These are phyloP conservation scores for Papiliotrema laurentii DNA, from an alignment of 1,284 basidiomycete genomes.

Conservation along the genomic window DNA sequence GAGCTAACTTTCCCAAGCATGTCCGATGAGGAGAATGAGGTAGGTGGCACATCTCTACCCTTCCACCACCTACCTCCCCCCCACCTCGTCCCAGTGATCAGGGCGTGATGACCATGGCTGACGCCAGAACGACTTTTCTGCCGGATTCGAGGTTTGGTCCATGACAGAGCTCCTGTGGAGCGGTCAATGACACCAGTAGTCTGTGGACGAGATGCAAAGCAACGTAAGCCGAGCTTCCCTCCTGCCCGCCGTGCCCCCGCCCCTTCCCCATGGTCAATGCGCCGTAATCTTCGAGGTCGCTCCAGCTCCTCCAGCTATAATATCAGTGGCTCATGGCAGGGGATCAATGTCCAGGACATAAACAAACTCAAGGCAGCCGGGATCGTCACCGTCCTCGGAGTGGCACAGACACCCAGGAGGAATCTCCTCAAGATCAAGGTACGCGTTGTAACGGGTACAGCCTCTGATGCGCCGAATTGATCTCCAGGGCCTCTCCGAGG, in stretches of 20 bases:
- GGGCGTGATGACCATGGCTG: not conserved
- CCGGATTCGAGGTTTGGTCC: slow-evolving; percentile 8
- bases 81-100: not conserved
- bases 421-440: slow-evolving; percentile 90
- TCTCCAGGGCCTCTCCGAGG: slow-evolving; percentile 40
- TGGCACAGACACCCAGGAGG: slow-evolving; percentile 67
- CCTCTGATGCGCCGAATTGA: not conserved
- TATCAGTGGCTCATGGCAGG: slow-evolving; percentile 54
- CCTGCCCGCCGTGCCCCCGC: slow-evolving; percentile 1
- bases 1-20: slow-evolving; percentile 9
- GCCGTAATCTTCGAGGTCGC: no score
- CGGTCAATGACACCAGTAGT: slow-evolving; percentile 53
- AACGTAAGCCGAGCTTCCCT: slow-evolving; percentile 56
- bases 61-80: not conserved
- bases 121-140: not conserved
- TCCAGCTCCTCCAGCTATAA: not conserved
- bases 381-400: slow-evolving; percentile 50
- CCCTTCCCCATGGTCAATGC: not conserved
- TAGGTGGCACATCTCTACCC: slow-evolving; percentile 8
- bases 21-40: slow-evolving; percentile 33
- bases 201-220: slow-evolving; percentile 80
- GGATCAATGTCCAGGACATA: slow-evolving; percentile 91
- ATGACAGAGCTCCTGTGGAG: not conserved
- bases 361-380: slow-evolving; percentile 73
- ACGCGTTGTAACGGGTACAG: slow-evolving; percentile 6